phyloP scores from a whole-genome alignment of 805 yeast genomes.

The Candida montana region DNA sequence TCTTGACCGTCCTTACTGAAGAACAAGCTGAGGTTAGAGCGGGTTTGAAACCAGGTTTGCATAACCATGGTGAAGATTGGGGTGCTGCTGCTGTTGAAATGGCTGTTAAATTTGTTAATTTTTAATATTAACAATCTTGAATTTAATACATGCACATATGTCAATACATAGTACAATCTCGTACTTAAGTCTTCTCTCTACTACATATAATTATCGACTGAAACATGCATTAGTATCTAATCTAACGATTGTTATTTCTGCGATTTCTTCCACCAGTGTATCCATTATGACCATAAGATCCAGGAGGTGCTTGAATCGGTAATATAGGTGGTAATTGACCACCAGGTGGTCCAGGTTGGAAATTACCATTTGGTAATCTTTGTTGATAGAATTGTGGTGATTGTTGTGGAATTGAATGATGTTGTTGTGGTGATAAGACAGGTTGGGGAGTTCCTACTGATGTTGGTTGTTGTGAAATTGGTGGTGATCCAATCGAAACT shows the following conservation, averaged over 20 bases:
- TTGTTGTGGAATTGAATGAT: slow-evolving; percentile 3
- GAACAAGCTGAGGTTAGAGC: slow-evolving; percentile 93
- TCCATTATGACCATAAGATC: neutral
- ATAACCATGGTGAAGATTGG: slow-evolving; percentile 98
- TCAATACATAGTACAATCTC: too few species aligned
- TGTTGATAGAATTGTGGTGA: slow-evolving; percentile 13
- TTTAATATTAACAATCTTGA: neutral
- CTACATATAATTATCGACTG: too few species aligned
- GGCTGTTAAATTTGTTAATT: slow-evolving; percentile 44
- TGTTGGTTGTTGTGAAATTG: neutral
- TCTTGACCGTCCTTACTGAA: slow-evolving; percentile 88
- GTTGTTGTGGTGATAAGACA: slow-evolving; percentile 2
- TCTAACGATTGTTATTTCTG: slow-evolving; percentile 3
- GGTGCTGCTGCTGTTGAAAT: slow-evolving; percentile 98
- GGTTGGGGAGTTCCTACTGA: slow-evolving; percentile 5
- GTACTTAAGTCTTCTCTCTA: too few species aligned
- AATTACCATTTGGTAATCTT: slow-evolving; percentile 4
- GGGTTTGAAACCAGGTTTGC: slow-evolving; percentile 75
- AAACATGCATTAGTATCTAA: too few species aligned
- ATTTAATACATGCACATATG: too few species aligned
- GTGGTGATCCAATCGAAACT: slow-evolving; percentile 1
- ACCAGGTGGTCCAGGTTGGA: neutral
- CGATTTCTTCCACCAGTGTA: slow-evolving; percentile 4
- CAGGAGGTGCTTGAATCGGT: slow-evolving; percentile 1
- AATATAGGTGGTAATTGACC: neutral